Base-by-base conservation (phyloP, 805 yeast species). In the Kurtzmaniella fragi region DNA sequence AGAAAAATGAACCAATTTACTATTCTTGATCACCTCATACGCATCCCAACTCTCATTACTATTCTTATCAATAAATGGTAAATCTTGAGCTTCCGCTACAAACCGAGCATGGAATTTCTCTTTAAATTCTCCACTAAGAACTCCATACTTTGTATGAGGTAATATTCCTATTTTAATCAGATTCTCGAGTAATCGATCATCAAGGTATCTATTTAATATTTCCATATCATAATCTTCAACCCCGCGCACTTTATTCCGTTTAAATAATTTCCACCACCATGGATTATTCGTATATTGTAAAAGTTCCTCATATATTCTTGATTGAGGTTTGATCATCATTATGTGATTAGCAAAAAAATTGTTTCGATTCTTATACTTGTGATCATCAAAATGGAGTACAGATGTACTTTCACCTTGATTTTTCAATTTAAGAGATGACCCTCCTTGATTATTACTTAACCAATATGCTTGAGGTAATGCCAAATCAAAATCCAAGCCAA, bases 251-350 rank as follows among this genome's bases (percentile, higher is more conserved):
- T 48, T 43, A 1, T 39, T 37, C 16, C 62, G 35, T 14, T 44
- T 41, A 15, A 41, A 41, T 11, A 60, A n/a, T 5, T 46, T 35
- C 67, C 67, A 61, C 39, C 43, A 45, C 54, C 53, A 52, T 15
- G 67, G 66, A 42, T 53, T 59, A 32, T 52, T 34, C 0, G 59
- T 47, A 28, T 57, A 54, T 11, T 53, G 39, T 37, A 40, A 45
- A 44, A 52, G 43, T 16, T 49, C 42, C 5, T 52, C 38, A 42
- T 56, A 69, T 4, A 49, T 31, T 25, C 49, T 45, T 6, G 41
- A 35, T 4, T 62, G 62, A 3, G 87, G 87, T 31, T 62, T 67
- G n/a, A 80, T 59, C 5, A 81, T 82, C 81, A 82, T 80, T 5
- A 82, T 53, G 44, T 75, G 77, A 32, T 71, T 67, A 0, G 66